Conservation (phyloP, 2,329 filamentous ascomycete species). For the Didymella sp. region DNA sequence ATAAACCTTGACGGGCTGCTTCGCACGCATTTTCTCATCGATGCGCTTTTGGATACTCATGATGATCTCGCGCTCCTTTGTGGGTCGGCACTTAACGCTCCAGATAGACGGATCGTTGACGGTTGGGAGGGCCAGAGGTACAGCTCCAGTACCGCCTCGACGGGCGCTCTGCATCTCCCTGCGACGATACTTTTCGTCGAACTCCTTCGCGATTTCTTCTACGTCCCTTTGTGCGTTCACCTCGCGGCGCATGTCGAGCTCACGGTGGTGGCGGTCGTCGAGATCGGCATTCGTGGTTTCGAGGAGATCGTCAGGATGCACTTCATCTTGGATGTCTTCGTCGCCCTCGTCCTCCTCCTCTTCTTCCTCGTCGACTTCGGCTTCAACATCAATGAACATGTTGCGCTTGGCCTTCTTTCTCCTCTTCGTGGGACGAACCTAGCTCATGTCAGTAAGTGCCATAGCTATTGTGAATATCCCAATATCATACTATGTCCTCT, state of each 20-base stretch:
- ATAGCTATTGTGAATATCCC: conserved; percentile 30
- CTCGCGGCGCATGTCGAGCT: conserved; percentile 91
- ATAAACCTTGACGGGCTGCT: conserved; percentile 82
- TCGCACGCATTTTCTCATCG: conserved; percentile 77
- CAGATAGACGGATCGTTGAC: conserved; percentile 97
- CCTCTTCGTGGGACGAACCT: conserved; percentile 81
- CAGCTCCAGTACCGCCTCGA: conserved; percentile 39
- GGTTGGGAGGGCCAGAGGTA: conserved; percentile 77
- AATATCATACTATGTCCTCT: conserved; percentile 60
- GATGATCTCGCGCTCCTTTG: conserved; percentile 92
- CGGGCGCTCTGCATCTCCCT: conserved; percentile 54
- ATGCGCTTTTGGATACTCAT: conserved; percentile 88
- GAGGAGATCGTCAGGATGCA: conserved; percentile 87
- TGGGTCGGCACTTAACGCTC: conserved; percentile 90
- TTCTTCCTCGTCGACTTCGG: conserved; percentile 94
- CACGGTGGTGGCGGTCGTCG: conserved; percentile 90
- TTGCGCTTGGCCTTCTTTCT: conserved; percentile 75
- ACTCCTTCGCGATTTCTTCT: conserved; percentile 82
- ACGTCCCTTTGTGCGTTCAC: conserved; percentile 87
- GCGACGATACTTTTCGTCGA: conserved; percentile 87
- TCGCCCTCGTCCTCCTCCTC: conserved; percentile 79
- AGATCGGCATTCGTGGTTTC: conserved; percentile 78
- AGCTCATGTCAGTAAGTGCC: conserved; percentile 30
- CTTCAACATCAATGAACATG: conserved; percentile 96
- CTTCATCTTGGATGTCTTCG: conserved; percentile 86